Evolutionary conservation across 176 grass and related monocot genomes (phyloP).

Genomic region (Oryza australiensis): DNA sequence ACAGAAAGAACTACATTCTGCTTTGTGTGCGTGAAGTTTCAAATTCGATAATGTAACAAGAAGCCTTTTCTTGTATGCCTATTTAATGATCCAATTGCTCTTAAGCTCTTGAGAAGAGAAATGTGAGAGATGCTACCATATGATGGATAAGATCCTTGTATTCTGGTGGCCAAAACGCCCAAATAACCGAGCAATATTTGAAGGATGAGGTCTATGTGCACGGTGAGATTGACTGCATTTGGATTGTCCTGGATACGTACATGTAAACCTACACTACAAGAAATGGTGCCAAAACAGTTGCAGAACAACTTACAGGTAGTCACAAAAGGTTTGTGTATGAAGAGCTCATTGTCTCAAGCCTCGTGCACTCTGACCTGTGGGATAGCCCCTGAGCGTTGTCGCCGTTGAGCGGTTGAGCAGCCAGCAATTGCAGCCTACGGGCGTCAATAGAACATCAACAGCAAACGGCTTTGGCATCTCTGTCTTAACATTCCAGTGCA

Average conservation of each 20-base stretch:
- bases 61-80: slow-evolving; percentile 20
- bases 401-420: slow-evolving; percentile 42
- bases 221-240: slow-evolving; percentile 48
- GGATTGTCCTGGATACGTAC: slow-evolving; percentile 43
- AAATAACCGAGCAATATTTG: slow-evolving; percentile 45
- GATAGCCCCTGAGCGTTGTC: slow-evolving; percentile 41
- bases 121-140: slow-evolving; percentile 54
- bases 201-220: slow-evolving; percentile 42
- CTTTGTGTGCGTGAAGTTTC: background rate
- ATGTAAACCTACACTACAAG: slow-evolving; percentile 44
- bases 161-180: slow-evolving; percentile 45
- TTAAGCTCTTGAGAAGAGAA: slow-evolving; percentile 50
- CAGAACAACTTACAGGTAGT: slow-evolving; percentile 49
- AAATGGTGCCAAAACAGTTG: slow-evolving; percentile 39
- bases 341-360: slow-evolving; percentile 54
- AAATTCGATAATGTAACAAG: background rate
- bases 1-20: no score
- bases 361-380: slow-evolving; percentile 1
- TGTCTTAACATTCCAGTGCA: slow-evolving; percentile 41
- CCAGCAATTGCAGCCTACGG: slow-evolving; percentile 25
- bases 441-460: slow-evolving; percentile 20
- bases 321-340: slow-evolving; percentile 43
- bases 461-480: background rate
- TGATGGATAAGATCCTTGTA: slow-evolving; percentile 55
- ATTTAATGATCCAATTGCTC: slow-evolving; percentile 50